Base-by-base conservation (phyloP, 2,329 filamentous ascomycete species). In the Alternaria alternata region DNA sequence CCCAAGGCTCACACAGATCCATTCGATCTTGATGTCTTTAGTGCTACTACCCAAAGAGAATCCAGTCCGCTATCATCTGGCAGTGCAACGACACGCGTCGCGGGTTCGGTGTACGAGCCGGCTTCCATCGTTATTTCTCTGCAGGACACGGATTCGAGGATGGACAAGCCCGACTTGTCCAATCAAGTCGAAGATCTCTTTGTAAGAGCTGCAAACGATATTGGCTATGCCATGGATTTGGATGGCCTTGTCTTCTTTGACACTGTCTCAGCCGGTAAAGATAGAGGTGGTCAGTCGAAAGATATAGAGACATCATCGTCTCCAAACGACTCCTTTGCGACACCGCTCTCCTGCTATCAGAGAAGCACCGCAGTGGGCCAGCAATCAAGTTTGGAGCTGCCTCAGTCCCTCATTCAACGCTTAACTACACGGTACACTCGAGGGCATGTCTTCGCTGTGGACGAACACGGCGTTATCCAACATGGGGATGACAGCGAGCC, bases 201-300 rank as follows among this genome's bases (percentile, higher is more conserved):
- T 36, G 14, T 26, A 11, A 57, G 24, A 44, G 57, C 57, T 22
- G 61, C 61, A 18, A 47, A 61, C 7, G 51, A 42, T n/a, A 51
- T 61, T 32, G 61, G 57, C 32, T 24, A 47, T 51, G 61, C 61
- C 12, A 57, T 63, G 57, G 24, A 57, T 24, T 32, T 61, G 14
- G 58, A 63, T 20, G 57, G 61, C 7, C 39, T 63, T 11, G 34
- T 47, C 1, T 63, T 63, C 51, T 63, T 61, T 38, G 61, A 63
- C 36, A 36, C 58, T 5, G 36, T 60, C 11, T 20, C 51, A n/a
- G 56, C 60, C 12, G 38, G 48, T 14, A 4, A 22, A 41, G 38
- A 49, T 20, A 38, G 28, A 22, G 14, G 22, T 22, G 22, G 43
- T 6, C 49, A 38, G n/a, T 18, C 22, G n/a, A 34, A 18, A 32